Evolutionary conservation across 2,329 filamentous ascomycete genomes (phyloP).

Genomic region (Fusarium kyushuense): DNA sequence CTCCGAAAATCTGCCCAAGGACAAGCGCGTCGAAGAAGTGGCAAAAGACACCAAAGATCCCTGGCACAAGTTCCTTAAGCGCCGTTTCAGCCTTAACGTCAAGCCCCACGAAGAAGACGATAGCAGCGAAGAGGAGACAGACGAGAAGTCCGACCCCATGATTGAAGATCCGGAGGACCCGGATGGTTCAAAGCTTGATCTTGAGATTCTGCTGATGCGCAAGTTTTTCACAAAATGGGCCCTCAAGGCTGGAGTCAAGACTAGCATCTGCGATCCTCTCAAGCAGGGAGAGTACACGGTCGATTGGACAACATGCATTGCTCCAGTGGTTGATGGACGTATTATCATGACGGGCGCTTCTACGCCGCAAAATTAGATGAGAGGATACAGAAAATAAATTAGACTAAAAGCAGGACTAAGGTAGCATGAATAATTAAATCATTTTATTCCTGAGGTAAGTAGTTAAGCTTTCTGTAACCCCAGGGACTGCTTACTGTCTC

Average conservation of each 20-base stretch:
- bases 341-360: conserved; percentile 65
- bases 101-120: conserved; percentile 52
- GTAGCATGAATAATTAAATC: background rate
- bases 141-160: conserved; percentile 23
- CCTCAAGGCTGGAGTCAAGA: conserved; percentile 71
- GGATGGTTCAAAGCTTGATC: conserved; percentile 60
- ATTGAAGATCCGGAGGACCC: conserved; percentile 50
- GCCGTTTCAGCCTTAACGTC: conserved; percentile 52
- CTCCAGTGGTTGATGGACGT: conserved; percentile 80
- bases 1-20: conserved; percentile 41
- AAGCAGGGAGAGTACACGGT: conserved; percentile 70
- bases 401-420: background rate
- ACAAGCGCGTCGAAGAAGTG: conserved; percentile 40
- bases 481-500: background rate
- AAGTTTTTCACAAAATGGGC: conserved; percentile 81
- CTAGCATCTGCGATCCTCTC: conserved; percentile 65
- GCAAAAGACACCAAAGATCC: conserved; percentile 44
- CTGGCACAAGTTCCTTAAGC: conserved; percentile 55
- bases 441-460: background rate
- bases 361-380: conserved; percentile 13
- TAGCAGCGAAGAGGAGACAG: conserved; percentile 58
- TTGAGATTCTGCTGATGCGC: conserved; percentile 73
- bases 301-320: conserved; percentile 84
- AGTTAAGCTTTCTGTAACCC: background rate
- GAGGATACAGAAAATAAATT: background rate